phyloP scores from a whole-genome alignment of 306 rosid species.

The Coriaria nepalensis region DNA sequence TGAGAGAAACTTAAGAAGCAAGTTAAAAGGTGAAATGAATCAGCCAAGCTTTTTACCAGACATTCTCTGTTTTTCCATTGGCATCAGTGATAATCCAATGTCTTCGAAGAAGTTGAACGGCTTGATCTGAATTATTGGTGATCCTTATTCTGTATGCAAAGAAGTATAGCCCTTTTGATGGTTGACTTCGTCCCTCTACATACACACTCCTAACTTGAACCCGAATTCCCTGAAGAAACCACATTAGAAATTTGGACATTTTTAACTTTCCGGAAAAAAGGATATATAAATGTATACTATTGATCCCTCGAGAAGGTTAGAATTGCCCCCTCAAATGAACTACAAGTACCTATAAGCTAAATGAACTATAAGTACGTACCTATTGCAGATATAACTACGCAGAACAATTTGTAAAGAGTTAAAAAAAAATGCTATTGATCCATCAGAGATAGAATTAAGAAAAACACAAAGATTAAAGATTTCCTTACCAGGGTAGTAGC shows the following conservation, averaged over 20 bases:
- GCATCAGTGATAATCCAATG: slow-evolving; percentile 95
- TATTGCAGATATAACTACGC: too few species aligned
- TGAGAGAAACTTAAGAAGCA: neutral
- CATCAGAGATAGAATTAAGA: too few species aligned
- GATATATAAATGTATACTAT: too few species aligned
- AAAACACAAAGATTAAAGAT: too few species aligned
- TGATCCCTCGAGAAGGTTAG: too few species aligned
- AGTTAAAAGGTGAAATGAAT: slow-evolving; percentile 16
- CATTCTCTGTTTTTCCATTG: slow-evolving; percentile 68
- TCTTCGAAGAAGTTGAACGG: slow-evolving; percentile 88
- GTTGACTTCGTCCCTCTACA: slow-evolving; percentile 93
- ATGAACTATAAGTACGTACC: too few species aligned
- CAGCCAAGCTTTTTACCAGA: slow-evolving; percentile 43
- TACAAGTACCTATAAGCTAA: too few species aligned
- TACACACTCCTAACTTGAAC: slow-evolving; percentile 92
- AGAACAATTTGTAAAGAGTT: too few species aligned
- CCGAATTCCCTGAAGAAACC: slow-evolving; percentile 56
- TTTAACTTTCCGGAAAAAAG: slow-evolving; percentile 1
- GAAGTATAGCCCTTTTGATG: slow-evolving; percentile 63
- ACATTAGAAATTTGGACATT: slow-evolving; percentile 6
- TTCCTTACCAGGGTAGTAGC: slow-evolving; percentile 71
- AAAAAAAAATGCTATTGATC: neutral
- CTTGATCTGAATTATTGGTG: slow-evolving; percentile 62
- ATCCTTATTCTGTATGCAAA: slow-evolving; percentile 91
- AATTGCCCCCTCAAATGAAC: too few species aligned